Evolutionary conservation across 495 filamentous ascomycete genomes (phyloP), one percentile per base, ranked within the genome.

Genomic region (Hyphodiscus hymeniophilus): DNA sequence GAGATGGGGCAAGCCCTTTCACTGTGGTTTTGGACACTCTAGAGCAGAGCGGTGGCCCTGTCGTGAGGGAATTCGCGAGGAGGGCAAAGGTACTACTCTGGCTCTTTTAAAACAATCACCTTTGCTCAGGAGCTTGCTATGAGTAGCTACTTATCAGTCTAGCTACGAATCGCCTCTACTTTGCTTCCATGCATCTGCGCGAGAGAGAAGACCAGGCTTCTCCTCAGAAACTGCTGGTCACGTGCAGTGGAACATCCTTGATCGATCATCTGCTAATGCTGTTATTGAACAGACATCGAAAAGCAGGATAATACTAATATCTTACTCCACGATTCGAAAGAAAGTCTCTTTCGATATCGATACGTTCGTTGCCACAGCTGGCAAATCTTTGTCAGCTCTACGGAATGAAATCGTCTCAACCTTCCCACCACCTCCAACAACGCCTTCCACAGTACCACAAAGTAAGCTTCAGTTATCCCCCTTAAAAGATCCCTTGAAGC

Each of bases 21-120:
- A 95, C 90, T 0, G 64, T 96, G 22, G 65, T 97, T 7, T 70
- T 92, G 45, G 91, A 96, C 66, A 85, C 76, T 13, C 63, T 95
- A 32, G 89, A 94, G 64, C 91, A 95, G 65, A 80, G 82, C 18
- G 84, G 80, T 11, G 73, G 67, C 20, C 84, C 82, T 5, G 63
- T 95, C 28, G 50, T 91, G 2, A 66, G 69, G 18, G 86, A 94
- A 63, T 89, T 88, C 59, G 79, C 87, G 31, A 68, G 69, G 45
- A 73, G 86, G 56, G 87, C 87, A 33, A 87, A 84, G 66, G 87
- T 86, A 60, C 48, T 69, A 53, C 40, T 41, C 33, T 21, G 38
- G 26, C 36, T 36, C n/a, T 20, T 44, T 47, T 13, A 20, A 11
- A 23, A 24, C 42, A 38, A 7, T 23, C 47, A 34, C 2, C n/a